Conservation (phyloP, 2,329 filamentous ascomycete species). For the Fusarium sp. region DNA sequence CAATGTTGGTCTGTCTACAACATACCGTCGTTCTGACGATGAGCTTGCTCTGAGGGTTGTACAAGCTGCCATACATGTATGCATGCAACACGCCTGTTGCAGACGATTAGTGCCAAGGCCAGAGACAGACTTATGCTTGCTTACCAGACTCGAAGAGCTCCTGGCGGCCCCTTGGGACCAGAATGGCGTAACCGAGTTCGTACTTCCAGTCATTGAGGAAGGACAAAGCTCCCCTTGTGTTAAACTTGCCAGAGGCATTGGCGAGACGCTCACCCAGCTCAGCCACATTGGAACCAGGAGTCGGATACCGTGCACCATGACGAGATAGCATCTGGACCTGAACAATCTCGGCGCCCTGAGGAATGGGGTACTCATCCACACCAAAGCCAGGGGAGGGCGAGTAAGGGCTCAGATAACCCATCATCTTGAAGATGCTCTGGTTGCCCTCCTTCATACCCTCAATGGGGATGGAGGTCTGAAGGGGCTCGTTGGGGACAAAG, state of each 20-base stretch:
- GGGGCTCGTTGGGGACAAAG: constrained; percentile 75
- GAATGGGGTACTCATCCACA: constrained; percentile 77
- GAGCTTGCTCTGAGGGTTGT: constrained; percentile 78
- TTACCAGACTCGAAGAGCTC: constrained; percentile 75
- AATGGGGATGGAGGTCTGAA: constrained; percentile 79
- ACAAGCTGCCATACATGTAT: constrained; percentile 78
- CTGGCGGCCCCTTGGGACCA: constrained; percentile 78
- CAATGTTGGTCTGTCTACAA: background rate
- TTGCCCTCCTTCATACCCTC: constrained; percentile 66
- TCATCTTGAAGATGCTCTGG: constrained; percentile 76
- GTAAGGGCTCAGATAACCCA: constrained; percentile 77
- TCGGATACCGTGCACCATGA: constrained; percentile 80
- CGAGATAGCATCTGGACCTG: constrained; percentile 79
- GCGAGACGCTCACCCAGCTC: constrained; percentile 68
- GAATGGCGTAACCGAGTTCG: constrained; percentile 75
- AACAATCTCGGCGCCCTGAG: constrained; percentile 73
- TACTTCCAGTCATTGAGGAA: constrained; percentile 79
- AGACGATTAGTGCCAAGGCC: background rate
- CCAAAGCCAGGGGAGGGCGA: constrained; percentile 79
- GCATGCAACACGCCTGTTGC: constrained; percentile 72
- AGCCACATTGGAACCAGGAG: constrained; percentile 66
- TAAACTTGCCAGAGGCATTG: constrained; percentile 64
- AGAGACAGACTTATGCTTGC: background rate
- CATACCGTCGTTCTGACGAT: constrained; percentile 75
- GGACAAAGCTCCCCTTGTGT: constrained; percentile 67